A percentile compares a stretch with the other conserved stretches of the same genome.
Evolutionary conservation across 225 moss, liverwort and hornwort species (phyloP).

Genomic region (Bryoerythrophyllum caledonicum): DNA sequence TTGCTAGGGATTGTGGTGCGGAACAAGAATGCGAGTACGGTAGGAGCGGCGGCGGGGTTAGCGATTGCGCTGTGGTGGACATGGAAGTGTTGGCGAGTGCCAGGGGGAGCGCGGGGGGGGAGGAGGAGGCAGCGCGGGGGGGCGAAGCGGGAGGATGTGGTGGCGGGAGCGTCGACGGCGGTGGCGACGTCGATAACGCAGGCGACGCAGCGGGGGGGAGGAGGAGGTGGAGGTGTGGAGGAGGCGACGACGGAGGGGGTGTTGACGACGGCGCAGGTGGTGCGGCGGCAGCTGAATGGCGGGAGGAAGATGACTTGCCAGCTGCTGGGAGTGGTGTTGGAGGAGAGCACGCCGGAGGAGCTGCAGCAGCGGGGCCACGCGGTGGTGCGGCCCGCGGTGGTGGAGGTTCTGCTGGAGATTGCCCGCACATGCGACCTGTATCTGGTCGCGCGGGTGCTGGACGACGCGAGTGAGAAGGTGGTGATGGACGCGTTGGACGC

Average conservation of each 20-base stretch:
- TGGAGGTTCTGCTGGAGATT: constrained; percentile 74
- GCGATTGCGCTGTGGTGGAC: constrained; percentile 79
- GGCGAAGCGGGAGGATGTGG: constrained; percentile 54
- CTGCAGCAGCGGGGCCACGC: constrained; percentile 65
- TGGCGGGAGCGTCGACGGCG: constrained; percentile 48
- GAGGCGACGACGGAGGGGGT: constrained; percentile 45
- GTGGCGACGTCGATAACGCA: constrained; percentile 72
- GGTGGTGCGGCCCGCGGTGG: constrained; percentile 67
- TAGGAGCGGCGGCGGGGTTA: constrained; percentile 73
- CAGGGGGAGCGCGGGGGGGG: constrained; percentile 38
- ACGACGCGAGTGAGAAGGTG: constrained; percentile 71
- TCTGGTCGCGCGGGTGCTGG: constrained; percentile 68
- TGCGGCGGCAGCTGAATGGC: constrained; percentile 73
- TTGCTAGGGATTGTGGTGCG: constrained; percentile 56
- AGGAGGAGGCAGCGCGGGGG: constrained; percentile 35
- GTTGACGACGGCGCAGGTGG: constrained; percentile 59
- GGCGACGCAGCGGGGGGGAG: constrained; percentile 48
- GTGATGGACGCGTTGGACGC: constrained; percentile 71
- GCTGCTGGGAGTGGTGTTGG: constrained; percentile 73
- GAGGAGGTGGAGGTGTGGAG: constrained; percentile 35
- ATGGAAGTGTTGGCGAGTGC: constrained; percentile 67
- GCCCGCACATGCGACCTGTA: constrained; percentile 75
- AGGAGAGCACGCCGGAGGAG: constrained; percentile 68
- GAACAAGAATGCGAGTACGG: constrained; percentile 78
- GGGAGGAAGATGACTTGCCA: constrained; percentile 83